Percentiles rank a stretch among this genome's conserved stretches.
phyloP scores from a whole-genome alignment of 371 early-diverging fungal genomes.

The Rhizopus microsporus region DNA sequence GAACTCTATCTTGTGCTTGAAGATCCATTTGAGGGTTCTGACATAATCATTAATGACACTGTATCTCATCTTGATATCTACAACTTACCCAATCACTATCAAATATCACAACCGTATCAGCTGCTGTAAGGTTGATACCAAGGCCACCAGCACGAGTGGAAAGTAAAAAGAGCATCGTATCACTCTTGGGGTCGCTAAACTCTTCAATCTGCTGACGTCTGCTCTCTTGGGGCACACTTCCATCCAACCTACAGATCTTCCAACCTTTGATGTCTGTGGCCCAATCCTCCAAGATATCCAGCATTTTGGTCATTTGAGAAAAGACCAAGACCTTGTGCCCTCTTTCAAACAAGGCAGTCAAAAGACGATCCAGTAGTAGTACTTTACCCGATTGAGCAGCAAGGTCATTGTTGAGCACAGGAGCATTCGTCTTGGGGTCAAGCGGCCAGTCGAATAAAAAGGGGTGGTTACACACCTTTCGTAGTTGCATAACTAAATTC shows the following conservation, averaged over 20 bases:
- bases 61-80: neutral
- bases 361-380: slow-evolving; percentile 79
- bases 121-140: slow-evolving; percentile 93
- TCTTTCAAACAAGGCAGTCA: slow-evolving; percentile 73
- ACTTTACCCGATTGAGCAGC: slow-evolving; percentile 85
- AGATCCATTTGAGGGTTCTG: slow-evolving; percentile 97
- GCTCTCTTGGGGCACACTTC: slow-evolving; percentile 76
- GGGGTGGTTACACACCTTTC: slow-evolving; percentile 96
- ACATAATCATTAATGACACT: neutral
- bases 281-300: slow-evolving; percentile 94
- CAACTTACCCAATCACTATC: slow-evolving; percentile 88
- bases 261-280: slow-evolving; percentile 72
- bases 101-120: slow-evolving; percentile 93
- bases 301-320: slow-evolving; percentile 91
- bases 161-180: slow-evolving; percentile 85
- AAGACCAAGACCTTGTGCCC: slow-evolving; percentile 93
- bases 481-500: slow-evolving; percentile 90
- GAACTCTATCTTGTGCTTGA: slow-evolving; percentile 97
- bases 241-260: slow-evolving; percentile 95
- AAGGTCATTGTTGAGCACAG: slow-evolving; percentile 56
- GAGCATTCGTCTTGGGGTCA: slow-evolving; percentile 52
- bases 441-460: slow-evolving; percentile 84
- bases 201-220: slow-evolving; percentile 77
- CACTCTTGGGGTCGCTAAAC: slow-evolving; percentile 53
- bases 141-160: slow-evolving; percentile 98